These are phyloP conservation scores for Boletus subcaerulescens DNA, from an alignment of 768 basidiomycete species.

Conservation along the genomic window DNA sequence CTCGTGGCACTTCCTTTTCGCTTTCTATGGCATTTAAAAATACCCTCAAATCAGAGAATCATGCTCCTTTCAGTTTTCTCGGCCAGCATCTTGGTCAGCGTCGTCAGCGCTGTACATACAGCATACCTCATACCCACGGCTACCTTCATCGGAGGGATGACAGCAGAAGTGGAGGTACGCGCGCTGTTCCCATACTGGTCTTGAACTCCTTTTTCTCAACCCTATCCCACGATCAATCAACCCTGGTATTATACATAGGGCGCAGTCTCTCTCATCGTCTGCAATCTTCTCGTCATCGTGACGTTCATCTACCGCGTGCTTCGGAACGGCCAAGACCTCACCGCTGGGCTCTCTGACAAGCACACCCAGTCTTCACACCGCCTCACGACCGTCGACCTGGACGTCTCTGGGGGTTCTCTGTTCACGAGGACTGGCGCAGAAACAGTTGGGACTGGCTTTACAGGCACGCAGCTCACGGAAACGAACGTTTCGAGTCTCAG, in stretches of 20 bases:
- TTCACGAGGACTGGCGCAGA: not conserved
- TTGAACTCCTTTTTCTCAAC: not conserved
- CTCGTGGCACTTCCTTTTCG: constrained; percentile 46
- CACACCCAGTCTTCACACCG: not conserved
- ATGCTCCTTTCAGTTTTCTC: constrained; percentile 48
- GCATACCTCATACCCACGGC: constrained; percentile 35
- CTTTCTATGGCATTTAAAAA: constrained; percentile 41
- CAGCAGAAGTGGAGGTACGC: constrained; percentile 45
- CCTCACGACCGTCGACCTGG: constrained; percentile 28
- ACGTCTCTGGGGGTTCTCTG: constrained; percentile 5
- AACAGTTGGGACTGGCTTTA: too few relatives aligned
- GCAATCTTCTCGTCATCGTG: constrained; percentile 41
- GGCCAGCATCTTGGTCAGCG: constrained; percentile 48
- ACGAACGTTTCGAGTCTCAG: constrained; percentile 9
- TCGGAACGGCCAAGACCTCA: constrained; percentile 11
- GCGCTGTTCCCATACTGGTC: not conserved
- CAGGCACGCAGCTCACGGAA: not conserved
- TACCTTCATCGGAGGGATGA: constrained; percentile 6
- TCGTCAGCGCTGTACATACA: constrained; percentile 44
- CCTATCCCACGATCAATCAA: not conserved
- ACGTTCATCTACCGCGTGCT: constrained; percentile 30
- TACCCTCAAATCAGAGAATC: constrained; percentile 41
- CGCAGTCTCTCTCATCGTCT: constrained; percentile 39
- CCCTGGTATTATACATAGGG: constrained; percentile 18
- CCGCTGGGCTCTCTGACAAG: constrained; percentile 2